These are phyloP conservation scores for Eimeria acervulina DNA, from an alignment of 169 alveolate genomes.

Conservation along the genomic window DNA sequence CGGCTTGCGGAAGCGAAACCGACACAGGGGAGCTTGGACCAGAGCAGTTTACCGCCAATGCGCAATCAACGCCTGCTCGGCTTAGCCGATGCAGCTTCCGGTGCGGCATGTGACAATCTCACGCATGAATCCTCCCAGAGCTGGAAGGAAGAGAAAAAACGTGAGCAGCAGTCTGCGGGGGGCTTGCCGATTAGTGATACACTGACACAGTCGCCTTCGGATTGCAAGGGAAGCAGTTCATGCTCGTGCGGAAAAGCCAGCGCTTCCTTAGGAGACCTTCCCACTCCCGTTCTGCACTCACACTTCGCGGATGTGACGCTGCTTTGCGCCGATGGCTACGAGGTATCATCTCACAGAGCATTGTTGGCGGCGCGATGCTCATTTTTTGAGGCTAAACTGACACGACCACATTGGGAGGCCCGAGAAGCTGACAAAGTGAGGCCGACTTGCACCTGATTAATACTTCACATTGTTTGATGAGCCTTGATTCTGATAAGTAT, in stretches of 20 bases:
- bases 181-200: background rate
- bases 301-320: conserved; percentile 75
- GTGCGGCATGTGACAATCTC: background rate
- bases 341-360: conserved; percentile 78
- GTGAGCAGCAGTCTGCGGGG: background rate
- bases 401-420: conserved; percentile 77
- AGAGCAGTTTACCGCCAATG: background rate
- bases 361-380: conserved; percentile 79
- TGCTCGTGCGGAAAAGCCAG: conserved; percentile 3
- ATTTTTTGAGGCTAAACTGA: conserved; percentile 81
- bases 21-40: background rate
- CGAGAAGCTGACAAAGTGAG: conserved; percentile 50
- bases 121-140: background rate
- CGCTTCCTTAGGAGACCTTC: background rate
- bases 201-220: background rate
- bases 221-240: background rate
- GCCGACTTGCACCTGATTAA: background rate
- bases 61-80: conserved; percentile 53
- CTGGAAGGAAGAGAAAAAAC: background rate
- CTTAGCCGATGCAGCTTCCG: conserved; percentile 18
- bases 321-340: conserved; percentile 77
- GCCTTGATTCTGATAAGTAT: background rate
- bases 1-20: conserved; percentile 32
- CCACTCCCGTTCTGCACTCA: conserved; percentile 24
- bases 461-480: background rate